Evolutionary conservation across 495 filamentous ascomycete genomes (phyloP).

Genomic region (Thozetella sp.): DNA sequence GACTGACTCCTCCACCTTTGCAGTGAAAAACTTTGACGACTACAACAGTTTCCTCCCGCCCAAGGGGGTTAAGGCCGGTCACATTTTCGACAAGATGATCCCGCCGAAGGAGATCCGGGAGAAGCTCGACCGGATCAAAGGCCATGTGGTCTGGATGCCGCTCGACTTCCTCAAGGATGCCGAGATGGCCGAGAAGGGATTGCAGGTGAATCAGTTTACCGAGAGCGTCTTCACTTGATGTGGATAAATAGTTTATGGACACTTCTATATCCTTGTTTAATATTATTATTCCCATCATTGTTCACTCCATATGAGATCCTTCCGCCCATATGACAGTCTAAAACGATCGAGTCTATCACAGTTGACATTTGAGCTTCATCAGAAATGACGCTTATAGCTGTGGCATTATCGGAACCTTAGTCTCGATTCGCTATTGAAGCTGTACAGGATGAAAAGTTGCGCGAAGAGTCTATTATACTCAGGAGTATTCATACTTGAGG

Average conservation of each 20-base stretch:
- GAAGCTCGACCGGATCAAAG: slow-evolving; percentile 79
- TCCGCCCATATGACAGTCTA: not conserved
- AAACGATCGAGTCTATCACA: too few relatives aligned
- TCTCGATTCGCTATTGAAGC: too few relatives aligned
- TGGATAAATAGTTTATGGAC: not conserved
- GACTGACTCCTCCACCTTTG: slow-evolving; percentile 8
- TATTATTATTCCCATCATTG: slow-evolving; percentile 2
- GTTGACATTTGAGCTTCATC: too few relatives aligned
- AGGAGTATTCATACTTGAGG: too few relatives aligned
- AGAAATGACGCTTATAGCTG: too few relatives aligned
- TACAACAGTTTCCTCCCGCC: slow-evolving; percentile 78
- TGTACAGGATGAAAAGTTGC: too few relatives aligned
- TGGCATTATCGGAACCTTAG: too few relatives aligned
- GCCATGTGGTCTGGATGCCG: slow-evolving; percentile 96
- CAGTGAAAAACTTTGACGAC: slow-evolving; percentile 83
- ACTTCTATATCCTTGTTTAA: not conserved
- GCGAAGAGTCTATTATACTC: too few relatives aligned
- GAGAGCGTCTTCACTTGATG: slow-evolving; percentile 48
- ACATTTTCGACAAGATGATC: slow-evolving; percentile 78
- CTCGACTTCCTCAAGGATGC: slow-evolving; percentile 83
- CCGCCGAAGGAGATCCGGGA: slow-evolving; percentile 67
- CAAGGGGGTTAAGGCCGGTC: slow-evolving; percentile 73
- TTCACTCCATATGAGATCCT: not conserved
- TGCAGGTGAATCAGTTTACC: slow-evolving; percentile 51
- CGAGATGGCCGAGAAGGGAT: slow-evolving; percentile 86